Conservation (phyloP, 2,329 filamentous ascomycete species). For the Trichoderma gracile region DNA sequence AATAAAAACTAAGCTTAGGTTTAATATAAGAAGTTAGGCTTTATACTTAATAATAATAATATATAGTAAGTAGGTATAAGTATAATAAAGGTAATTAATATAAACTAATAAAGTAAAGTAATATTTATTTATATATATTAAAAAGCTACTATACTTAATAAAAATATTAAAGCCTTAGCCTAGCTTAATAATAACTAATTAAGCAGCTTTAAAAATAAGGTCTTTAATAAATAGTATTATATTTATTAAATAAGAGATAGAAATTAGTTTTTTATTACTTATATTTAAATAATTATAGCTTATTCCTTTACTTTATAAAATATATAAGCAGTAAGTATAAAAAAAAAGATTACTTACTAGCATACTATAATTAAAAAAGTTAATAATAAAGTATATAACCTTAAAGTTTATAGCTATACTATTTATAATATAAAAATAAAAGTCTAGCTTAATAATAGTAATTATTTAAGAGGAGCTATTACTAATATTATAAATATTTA, state of each 20-base stretch:
- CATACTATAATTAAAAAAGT: background rate
- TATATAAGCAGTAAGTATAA: background rate
- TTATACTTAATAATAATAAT: background rate
- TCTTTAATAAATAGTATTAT: background rate
- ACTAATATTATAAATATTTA: background rate
- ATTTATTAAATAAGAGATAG: background rate
- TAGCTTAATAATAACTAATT: background rate
- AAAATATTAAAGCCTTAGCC: background rate
- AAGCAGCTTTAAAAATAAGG: background rate
- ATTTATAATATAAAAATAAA: background rate
- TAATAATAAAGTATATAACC: background rate
- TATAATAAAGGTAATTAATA: background rate
- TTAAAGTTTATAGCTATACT: background rate
- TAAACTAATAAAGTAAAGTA: background rate
- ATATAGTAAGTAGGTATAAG: background rate
- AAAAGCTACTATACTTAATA: background rate
- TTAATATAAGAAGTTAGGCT: background rate
- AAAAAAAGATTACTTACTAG: background rate
- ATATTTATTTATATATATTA: background rate
- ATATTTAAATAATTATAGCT: background rate
- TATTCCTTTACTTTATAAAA: background rate
- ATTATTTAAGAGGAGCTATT: too few species aligned
- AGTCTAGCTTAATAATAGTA: background rate
- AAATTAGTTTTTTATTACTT: background rate
- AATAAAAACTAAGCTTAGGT: background rate